A percentile compares a stretch with the other conserved stretches of the same genome.
Conservation (phyloP, 2,329 filamentous ascomycete genomes). For the Esteya vermicola region DNA sequence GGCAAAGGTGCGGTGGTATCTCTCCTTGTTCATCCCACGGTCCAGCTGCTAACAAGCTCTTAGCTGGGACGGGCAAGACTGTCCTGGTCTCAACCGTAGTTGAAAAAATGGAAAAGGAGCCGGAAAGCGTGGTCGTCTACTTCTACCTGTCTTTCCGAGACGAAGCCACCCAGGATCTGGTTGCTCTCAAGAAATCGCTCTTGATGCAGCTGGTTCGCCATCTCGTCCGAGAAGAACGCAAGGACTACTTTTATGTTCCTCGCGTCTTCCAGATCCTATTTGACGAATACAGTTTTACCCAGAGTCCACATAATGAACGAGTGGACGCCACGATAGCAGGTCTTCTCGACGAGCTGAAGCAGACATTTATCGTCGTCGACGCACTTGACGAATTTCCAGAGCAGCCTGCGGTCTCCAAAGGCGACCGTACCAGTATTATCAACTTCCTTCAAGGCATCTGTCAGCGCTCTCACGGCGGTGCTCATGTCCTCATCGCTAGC, state of each 20-base stretch:
- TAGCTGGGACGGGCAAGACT: background rate
- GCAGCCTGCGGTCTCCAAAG: too few relatives aligned
- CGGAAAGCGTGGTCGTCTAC: background rate
- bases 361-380: background rate
- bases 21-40: too few relatives aligned
- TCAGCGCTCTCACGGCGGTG: background rate
- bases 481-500: background rate
- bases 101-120: background rate
- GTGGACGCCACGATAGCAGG: background rate
- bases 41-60: background rate
- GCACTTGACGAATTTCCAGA: conserved; percentile 1
- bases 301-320: background rate
- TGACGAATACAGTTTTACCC: background rate
- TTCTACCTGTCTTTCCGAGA: background rate
- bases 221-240: background rate
- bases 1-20: too few relatives aligned
- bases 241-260: background rate
- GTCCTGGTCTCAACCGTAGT: background rate
- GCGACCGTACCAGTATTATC: background rate
- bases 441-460: too few relatives aligned
- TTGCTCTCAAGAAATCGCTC: background rate
- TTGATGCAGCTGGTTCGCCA: background rate
- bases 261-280: background rate
- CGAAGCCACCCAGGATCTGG: background rate
- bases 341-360: background rate